A percentile compares a stretch with the other conserved stretches of the same genome.
These are phyloP conservation scores for Colletotrichum lupini DNA, from an alignment of 2,329 filamentous ascomycete genomes.

Conservation along the genomic window DNA sequence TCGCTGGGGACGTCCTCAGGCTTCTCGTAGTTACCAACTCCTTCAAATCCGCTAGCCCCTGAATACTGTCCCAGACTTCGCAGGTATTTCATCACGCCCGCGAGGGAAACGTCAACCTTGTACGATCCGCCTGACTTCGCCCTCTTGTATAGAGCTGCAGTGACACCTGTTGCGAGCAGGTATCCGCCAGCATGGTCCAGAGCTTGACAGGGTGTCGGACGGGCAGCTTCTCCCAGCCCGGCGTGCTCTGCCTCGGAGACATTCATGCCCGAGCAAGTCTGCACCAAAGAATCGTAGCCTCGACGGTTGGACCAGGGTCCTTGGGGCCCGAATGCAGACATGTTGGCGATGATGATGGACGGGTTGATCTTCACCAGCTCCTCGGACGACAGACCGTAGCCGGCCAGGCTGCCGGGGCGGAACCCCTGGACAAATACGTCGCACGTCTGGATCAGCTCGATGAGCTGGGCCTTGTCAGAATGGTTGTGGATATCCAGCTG, in stretches of 20 bases:
- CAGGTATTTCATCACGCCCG: conserved; percentile 60
- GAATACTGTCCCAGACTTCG: conserved; percentile 63
- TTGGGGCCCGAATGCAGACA: conserved; percentile 62
- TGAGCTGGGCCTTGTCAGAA: conserved; percentile 40
- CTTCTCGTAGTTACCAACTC: conserved; percentile 42
- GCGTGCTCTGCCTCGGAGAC: conserved; percentile 62
- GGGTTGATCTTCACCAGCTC: conserved; percentile 52
- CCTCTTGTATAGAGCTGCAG: conserved; percentile 61
- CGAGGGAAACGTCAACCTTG: conserved; percentile 63
- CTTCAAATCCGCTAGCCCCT: conserved; percentile 55
- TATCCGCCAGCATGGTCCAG: conserved; percentile 68
- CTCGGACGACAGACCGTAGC: conserved; percentile 50
- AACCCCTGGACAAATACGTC: conserved; percentile 59
- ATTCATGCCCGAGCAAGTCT: conserved; percentile 67
- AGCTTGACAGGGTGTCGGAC: conserved; percentile 63
- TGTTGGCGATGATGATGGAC: conserved; percentile 59
- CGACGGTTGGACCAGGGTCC: conserved; percentile 52
- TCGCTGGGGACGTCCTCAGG: conserved; percentile 40
- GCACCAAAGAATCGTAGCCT: background rate
- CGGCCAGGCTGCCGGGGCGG: conserved; percentile 57
- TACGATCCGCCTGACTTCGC: conserved; percentile 58
- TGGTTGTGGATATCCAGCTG: conserved; percentile 42
- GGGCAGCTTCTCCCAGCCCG: conserved; percentile 50
- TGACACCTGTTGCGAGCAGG: conserved; percentile 63
- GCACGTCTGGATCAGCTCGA: conserved; percentile 45